Conservation (phyloP, 768 basidiomycete species). For the Cystobasidium onofrii region DNA sequence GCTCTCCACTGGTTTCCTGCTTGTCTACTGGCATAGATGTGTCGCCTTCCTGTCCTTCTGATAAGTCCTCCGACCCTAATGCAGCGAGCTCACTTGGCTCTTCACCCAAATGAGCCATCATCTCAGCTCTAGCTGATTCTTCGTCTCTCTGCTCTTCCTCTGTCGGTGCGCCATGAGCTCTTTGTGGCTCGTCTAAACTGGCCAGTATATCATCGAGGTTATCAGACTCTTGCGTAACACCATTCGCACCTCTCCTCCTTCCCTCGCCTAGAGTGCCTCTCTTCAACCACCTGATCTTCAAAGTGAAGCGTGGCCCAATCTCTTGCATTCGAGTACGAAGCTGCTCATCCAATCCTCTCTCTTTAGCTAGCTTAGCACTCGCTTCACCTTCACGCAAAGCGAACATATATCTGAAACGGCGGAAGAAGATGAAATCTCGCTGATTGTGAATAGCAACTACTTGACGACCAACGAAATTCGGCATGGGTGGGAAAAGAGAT, state of each 20-base stretch:
- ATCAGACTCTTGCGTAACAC: slow-evolving; percentile 42
- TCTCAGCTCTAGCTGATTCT: slow-evolving; percentile 25
- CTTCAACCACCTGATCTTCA: slow-evolving; percentile 81
- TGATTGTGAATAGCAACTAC: slow-evolving; percentile 96
- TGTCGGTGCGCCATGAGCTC: slow-evolving; percentile 29
- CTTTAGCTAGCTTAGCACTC: slow-evolving; percentile 32
- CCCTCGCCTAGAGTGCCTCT: slow-evolving; percentile 61
- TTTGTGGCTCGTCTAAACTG: slow-evolving; percentile 36
- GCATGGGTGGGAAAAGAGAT: slow-evolving; percentile 86
- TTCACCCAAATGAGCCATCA: slow-evolving; percentile 35
- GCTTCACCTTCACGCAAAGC: slow-evolving; percentile 31
- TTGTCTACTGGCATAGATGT: not conserved
- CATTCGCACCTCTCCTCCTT: slow-evolving; percentile 43
- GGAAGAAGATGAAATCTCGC: slow-evolving; percentile 94
- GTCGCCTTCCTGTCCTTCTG: not conserved
- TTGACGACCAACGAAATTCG: slow-evolving; percentile 90
- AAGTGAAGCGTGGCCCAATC: slow-evolving; percentile 92
- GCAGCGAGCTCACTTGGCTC: not conserved
- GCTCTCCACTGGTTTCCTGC: slow-evolving; percentile 1
- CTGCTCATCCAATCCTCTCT: slow-evolving; percentile 73
- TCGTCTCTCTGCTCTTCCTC: slow-evolving; percentile 17
- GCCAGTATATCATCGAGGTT: slow-evolving; percentile 32
- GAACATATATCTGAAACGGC: slow-evolving; percentile 68
- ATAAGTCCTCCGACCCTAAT: not conserved
- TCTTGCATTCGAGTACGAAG: slow-evolving; percentile 90